These are phyloP conservation scores for Croton setiger DNA, from an alignment of 441 rosid genomes.

Conservation along the genomic window DNA sequence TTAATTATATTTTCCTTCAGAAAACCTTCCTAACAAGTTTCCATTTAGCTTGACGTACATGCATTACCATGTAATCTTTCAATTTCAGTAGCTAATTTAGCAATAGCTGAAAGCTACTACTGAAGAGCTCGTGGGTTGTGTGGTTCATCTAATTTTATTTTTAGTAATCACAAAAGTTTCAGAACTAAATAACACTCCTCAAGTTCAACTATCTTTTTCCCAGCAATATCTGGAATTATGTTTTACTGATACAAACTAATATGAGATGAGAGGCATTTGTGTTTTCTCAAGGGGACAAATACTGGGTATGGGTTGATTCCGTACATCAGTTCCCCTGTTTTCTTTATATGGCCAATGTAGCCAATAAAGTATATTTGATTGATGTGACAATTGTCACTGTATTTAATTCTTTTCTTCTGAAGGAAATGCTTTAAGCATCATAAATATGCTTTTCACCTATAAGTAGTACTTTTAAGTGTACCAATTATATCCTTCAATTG, in stretches of 20 bases:
- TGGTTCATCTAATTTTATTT: no score
- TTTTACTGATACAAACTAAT: no score
- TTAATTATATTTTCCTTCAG: not conserved
- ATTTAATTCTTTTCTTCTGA: not conserved
- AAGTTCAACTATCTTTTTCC: no score
- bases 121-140: no score
- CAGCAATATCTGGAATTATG: no score
- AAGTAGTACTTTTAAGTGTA: not conserved
- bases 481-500: not conserved
- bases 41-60: slow-evolving; percentile 20
- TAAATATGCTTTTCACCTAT: not conserved
- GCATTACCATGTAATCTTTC: not conserved
- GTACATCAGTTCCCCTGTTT: not conserved
- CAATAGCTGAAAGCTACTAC: not conserved
- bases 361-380: not conserved
- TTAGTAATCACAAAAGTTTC: no score
- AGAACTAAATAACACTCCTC: no score
- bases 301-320: not conserved
- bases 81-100: not conserved
- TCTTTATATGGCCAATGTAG: not conserved
- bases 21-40: slow-evolving; percentile 7
- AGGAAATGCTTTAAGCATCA: not conserved
- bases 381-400: not conserved
- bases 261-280: no score
- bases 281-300: not conserved